Conservation (phyloP, 2,329 filamentous ascomycete genomes). For the Cordyceps militaris region DNA sequence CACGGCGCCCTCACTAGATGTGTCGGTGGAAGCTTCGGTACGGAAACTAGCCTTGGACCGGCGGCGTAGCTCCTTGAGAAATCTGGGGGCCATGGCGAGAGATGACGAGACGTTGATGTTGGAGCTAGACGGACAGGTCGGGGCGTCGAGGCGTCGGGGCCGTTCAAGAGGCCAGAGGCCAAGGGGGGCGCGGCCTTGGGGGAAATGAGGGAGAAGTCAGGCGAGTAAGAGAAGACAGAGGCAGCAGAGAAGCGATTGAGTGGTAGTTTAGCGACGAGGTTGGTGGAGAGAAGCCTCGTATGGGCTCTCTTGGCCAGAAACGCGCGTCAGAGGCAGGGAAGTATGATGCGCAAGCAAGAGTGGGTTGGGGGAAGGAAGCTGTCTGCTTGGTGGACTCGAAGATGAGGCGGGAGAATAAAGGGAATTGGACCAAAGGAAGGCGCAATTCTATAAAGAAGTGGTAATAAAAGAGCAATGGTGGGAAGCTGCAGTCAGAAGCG, state of each 20-base stretch:
- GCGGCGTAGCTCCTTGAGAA: constrained; percentile 67
- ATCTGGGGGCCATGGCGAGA: constrained; percentile 50
- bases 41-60: constrained; percentile 70
- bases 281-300: not conserved
- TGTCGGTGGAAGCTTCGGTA: constrained; percentile 55
- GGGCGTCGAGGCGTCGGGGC: not conserved
- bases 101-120: constrained; percentile 28
- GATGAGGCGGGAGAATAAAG: not conserved
- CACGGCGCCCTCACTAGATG: constrained; percentile 51
- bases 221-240: not conserved
- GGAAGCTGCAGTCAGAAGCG: not conserved
- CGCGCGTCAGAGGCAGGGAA: constrained; percentile 1
- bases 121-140: not conserved
- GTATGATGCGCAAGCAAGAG: not conserved
- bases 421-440: not conserved
- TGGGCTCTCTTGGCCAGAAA: constrained; percentile 3
- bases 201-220: not conserved
- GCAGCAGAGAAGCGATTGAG: not conserved
- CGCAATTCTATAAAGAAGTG: not conserved
- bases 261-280: not conserved
- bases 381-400: not conserved
- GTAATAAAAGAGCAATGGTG: not conserved
- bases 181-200: not conserved
- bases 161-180: not conserved
- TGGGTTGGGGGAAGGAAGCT: not conserved